These are phyloP conservation scores for Magnolia officinalis DNA, from an alignment of 164 flowering plant genomes.

Conservation along the genomic window DNA sequence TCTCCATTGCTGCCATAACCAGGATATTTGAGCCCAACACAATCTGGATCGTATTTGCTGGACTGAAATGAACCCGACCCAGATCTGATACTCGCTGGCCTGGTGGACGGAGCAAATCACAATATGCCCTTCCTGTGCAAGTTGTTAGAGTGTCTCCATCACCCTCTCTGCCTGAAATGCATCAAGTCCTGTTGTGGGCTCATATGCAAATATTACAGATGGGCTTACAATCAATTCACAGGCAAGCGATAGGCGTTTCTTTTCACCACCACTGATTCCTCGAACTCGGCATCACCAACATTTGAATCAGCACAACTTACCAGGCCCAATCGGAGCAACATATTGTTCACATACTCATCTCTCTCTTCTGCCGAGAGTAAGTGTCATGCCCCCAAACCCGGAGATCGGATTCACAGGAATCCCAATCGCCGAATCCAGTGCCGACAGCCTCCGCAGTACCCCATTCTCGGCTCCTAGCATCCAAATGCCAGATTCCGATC, in stretches of 20 bases:
- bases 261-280: slow-evolving; percentile 98
- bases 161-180: slow-evolving; percentile 99
- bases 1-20: no score
- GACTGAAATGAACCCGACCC: no score
- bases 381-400: no score
- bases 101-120: slow-evolving; percentile 98
- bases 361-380: slow-evolving; percentile 60
- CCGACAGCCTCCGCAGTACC: no score
- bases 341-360: slow-evolving; percentile 72
- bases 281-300: slow-evolving; percentile 95
- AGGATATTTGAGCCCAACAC: no score
- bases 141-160: slow-evolving; percentile 89
- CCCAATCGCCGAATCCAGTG: no score
- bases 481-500: no score
- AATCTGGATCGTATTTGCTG: no score
- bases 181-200: slow-evolving; percentile 98
- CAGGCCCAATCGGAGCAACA: slow-evolving; percentile 80
- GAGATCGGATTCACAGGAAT: no score
- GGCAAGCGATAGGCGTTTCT: slow-evolving; percentile 86
- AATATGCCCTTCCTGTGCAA: slow-evolving; percentile 93
- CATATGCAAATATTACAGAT: slow-evolving; percentile 95
- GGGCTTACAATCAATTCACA: slow-evolving; percentile 99
- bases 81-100: slow-evolving; percentile 39
- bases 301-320: slow-evolving; percentile 90
- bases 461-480: no score